These are phyloP conservation scores for Zalaria obscura DNA, from an alignment of 2,329 filamentous ascomycete genomes.

Conservation along the genomic window DNA sequence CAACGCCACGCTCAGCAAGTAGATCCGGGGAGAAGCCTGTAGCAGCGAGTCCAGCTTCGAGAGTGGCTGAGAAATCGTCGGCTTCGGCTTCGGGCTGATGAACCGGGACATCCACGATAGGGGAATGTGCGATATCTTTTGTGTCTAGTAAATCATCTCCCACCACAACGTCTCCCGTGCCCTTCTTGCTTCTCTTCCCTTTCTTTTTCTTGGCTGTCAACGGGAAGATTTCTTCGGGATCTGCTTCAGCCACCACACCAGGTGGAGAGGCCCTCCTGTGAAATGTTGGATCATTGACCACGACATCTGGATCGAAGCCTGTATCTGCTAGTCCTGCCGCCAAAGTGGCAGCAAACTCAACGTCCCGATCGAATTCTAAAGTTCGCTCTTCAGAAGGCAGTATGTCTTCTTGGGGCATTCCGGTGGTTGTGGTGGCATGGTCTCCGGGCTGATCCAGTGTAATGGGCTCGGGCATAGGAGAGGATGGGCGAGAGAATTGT, in stretches of 20 bases:
- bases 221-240: constrained; percentile 15
- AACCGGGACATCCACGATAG: too few relatives aligned
- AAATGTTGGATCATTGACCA: constrained; percentile 26
- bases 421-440: not conserved
- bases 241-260: constrained; percentile 15
- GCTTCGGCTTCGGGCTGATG: not conserved
- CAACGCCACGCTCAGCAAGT: constrained; percentile 25
- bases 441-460: too few relatives aligned
- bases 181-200: constrained; percentile 17
- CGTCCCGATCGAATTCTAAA: constrained; percentile 13
- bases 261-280: constrained; percentile 20
- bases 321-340: constrained; percentile 31
- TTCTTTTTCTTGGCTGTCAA: constrained; percentile 18
- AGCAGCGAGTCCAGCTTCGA: constrained; percentile 30
- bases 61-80: constrained; percentile 30
- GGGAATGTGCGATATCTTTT: too few relatives aligned
- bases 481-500: too few relatives aligned
- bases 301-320: constrained; percentile 30
- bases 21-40: constrained; percentile 32
- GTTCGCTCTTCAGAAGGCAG: not conserved
- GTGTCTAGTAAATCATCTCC: too few relatives aligned
- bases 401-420: not conserved
- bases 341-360: constrained; percentile 33
- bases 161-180: too few relatives aligned
- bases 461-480: too few relatives aligned